These are phyloP conservation scores for Dalechampia spathulata DNA, from an alignment of 441 rosid genomes.

Conservation along the genomic window DNA sequence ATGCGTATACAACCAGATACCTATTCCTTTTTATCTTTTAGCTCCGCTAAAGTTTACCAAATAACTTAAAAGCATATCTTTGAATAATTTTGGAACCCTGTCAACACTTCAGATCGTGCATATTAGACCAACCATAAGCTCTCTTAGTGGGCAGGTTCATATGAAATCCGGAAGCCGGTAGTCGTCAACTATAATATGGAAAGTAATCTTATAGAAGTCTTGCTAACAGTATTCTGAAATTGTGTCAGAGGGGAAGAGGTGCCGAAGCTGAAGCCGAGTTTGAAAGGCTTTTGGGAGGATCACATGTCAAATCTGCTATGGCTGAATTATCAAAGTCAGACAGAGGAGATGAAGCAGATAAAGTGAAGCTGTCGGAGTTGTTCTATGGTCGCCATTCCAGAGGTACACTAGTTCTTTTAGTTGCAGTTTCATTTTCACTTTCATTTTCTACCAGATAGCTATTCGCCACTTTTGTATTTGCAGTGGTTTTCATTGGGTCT, in stretches of 20 bases:
- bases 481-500: constrained; percentile 97
- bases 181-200: neutral
- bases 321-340: constrained; percentile 65
- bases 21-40: too few relatives aligned
- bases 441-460: constrained; percentile 12
- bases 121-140: neutral
- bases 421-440: constrained; percentile 4
- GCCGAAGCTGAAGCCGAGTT: constrained; percentile 75
- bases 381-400: constrained; percentile 67
- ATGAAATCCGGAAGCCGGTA: neutral
- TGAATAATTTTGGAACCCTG: neutral
- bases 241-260: constrained; percentile 60
- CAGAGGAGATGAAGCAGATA: constrained; percentile 55
- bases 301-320: constrained; percentile 79
- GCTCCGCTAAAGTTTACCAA: too few relatives aligned
- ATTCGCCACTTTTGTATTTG: constrained; percentile 39
- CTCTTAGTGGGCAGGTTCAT: neutral
- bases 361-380: constrained; percentile 60
- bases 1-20: too few relatives aligned
- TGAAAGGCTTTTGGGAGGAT: constrained; percentile 72
- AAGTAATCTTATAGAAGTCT: constrained; percentile 2
- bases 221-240: constrained; percentile 13
- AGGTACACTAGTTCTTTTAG: constrained; percentile 38
- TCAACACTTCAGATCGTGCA: neutral
- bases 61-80: too few relatives aligned